Evolutionary conservation across 805 yeast species (phyloP), one percentile per base, ranked within the genome.

Genomic region (Suhomyces sp.): DNA sequence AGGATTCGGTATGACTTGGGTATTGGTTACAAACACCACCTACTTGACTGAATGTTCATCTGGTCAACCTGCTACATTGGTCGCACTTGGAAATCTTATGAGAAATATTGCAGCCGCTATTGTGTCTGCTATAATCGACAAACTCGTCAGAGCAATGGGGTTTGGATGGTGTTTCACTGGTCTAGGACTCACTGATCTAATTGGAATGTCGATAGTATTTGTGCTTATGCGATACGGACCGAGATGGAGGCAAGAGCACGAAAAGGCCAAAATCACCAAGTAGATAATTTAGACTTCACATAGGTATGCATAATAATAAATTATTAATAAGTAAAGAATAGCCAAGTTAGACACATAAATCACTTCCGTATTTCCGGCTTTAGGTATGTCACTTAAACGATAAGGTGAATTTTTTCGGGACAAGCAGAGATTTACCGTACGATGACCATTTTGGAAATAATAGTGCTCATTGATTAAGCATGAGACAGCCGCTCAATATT

Each of bases 1-100:
- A 19, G 78, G 79, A 0, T 71, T 73, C 46, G 80, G 81, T 1
- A 64, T 74, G 63, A 72, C 80, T 0, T 76, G 79, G 73, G 71
- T 74, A 19, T 72, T 74, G 40, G 71, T 73, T 14, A 67, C 75
- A 0, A 71, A 72, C 3, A 74, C 77, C 40, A 72, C 81, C 0
- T 76, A 76, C 47, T 48, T 76, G 31, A 68, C 79, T 1, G 81
- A 76, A 41, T 60, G 75, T 24, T 58, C 73, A 9, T 58, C 69
- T 4, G 68, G 64, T 2, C 74, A 71, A 43, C 73, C 79, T 1
- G 77, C 81, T 1, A 65, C 77, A 0, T 63, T 70, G 33, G 77
- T 76, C 16, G 79, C 82, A 1, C 51, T 76, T 29, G 76, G 76
- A 1, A 76, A 76, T 40, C 56, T 73, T 34, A 65, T 74, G 48